Conservation (phyloP, 2,329 filamentous ascomycete genomes). For the Dothistroma septosporum region DNA sequence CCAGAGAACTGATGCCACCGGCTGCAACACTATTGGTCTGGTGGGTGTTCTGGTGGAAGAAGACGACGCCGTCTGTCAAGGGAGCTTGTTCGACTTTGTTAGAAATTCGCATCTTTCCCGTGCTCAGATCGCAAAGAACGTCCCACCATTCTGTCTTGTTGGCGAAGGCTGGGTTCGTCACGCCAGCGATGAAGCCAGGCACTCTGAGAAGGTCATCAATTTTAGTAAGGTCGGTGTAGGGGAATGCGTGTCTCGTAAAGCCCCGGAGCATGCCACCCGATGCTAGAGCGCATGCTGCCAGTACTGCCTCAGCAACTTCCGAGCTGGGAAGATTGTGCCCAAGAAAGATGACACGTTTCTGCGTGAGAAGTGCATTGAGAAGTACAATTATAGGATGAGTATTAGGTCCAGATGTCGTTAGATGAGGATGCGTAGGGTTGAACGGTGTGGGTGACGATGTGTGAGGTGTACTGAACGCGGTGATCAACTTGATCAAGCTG, state of each 20-base stretch:
- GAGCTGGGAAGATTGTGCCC: slow-evolving; percentile 93
- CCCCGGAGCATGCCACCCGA: slow-evolving; percentile 89
- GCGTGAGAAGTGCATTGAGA: slow-evolving; percentile 88
- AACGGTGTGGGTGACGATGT: slow-evolving; percentile 81
- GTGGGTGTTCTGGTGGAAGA: slow-evolving; percentile 66
- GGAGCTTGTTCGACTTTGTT: slow-evolving; percentile 76
- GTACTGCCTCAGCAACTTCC: slow-evolving; percentile 94
- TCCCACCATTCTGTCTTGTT: slow-evolving; percentile 98
- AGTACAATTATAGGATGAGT: slow-evolving; percentile 95
- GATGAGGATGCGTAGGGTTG: slow-evolving; percentile 71
- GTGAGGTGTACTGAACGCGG: slow-evolving; percentile 83
- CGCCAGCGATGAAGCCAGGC: slow-evolving; percentile 93
- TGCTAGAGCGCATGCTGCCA: slow-evolving; percentile 90
- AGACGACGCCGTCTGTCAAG: slow-evolving; percentile 76
- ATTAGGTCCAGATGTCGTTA: slow-evolving; percentile 83
- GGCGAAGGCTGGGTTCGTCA: slow-evolving; percentile 95
- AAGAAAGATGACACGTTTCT: slow-evolving; percentile 93
- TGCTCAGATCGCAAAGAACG: slow-evolving; percentile 85
- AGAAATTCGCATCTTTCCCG: slow-evolving; percentile 90
- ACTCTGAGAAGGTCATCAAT: slow-evolving; percentile 95
- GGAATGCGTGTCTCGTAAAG: slow-evolving; percentile 94
- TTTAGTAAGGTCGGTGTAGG: slow-evolving; percentile 96
- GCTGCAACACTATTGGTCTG: slow-evolving; percentile 26
- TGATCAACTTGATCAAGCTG: slow-evolving; percentile 92
- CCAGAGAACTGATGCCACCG: slow-evolving; percentile 28